Evolutionary conservation across 176 grass and related monocot genomes (phyloP).

Genomic region (Musa acuminata): DNA sequence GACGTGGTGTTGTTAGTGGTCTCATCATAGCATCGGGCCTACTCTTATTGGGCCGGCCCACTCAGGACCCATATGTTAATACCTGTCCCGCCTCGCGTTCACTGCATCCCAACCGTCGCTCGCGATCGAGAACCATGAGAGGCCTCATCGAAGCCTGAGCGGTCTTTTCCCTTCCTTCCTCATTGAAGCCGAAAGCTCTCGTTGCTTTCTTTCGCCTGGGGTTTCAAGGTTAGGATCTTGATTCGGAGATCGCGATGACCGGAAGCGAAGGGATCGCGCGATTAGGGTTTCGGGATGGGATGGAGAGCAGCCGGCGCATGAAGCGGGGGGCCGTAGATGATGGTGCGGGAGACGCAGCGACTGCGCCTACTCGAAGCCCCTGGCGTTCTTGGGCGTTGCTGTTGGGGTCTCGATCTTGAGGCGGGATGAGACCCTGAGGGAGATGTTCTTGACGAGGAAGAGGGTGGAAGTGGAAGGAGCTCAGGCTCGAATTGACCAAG

Average conservation of each 20-base stretch:
- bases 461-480: background rate
- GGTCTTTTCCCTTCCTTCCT: too few species aligned
- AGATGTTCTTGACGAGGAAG: background rate
- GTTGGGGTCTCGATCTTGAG: background rate
- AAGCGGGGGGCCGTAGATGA: background rate
- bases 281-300: background rate
- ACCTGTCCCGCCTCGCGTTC: too few species aligned
- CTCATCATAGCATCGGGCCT: too few species aligned
- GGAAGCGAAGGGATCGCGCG: background rate
- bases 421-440: background rate
- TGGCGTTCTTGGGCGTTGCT: background rate
- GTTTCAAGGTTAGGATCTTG: background rate
- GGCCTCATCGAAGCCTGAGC: background rate
- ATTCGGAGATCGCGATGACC: background rate
- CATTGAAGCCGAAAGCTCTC: background rate
- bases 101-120: too few species aligned
- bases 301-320: background rate
- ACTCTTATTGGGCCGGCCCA: too few species aligned
- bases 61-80: too few species aligned
- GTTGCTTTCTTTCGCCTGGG: background rate
- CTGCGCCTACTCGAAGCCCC: slow-evolving; percentile 5
- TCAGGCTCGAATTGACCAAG: background rate
- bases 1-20: too few species aligned
- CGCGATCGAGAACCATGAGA: too few species aligned
- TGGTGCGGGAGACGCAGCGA: slow-evolving; percentile 2